Evolutionary conservation across 2,329 filamentous ascomycete genomes (phyloP), one percentile per base, ranked within the genome.

Genomic region (Pseudogymnoascus sp.): DNA sequence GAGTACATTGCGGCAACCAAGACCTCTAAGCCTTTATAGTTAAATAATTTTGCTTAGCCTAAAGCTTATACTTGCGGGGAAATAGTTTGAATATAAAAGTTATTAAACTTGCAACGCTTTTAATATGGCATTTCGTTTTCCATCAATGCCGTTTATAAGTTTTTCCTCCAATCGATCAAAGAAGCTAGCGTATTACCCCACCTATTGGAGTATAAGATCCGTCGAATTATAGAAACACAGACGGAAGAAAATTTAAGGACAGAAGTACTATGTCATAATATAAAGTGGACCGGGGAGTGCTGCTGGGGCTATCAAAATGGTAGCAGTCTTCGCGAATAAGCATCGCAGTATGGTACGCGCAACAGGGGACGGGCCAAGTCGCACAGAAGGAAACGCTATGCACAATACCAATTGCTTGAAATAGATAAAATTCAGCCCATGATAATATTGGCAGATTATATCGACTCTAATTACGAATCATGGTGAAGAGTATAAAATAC

Each of bases 11-110:
- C 44, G 13, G n/a, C 44, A 31, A 51, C 27, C 44, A 51, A 51
- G 44, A 51, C 44, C 25, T 29, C 5, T 25, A 51, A 51, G 44
- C 44, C 44, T 51, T 51, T 51, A 51, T 51, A 51, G 13, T 27
- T 10, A 31, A 51, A n/a, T 51, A 29, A 4, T 31, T 51, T 51
- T 51, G 25, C 44, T 51, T 9, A 15, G 44, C 8, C 44, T 51
- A 51, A 51, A 51, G 44, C 27, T 51, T 51, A 51, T 51, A 51
- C 15, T 29, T 51, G 27, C 44, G 44, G 44, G 44, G 44, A 51
- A 51, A 2, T n/a, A 8, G 44, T 51, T 48, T 31, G 27, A 31
- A 51, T 51, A 10, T 10, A 51, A 51, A 31, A 12, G 25, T 51
- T 31, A 31, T 51, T 51, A 51, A 31, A 31, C 15, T 4, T 27